A percentile compares a stretch with the other conserved stretches of the same genome.
These are phyloP conservation scores for Colletotrichum coccodes DNA, from an alignment of 2,329 filamentous ascomycete species.

Conservation along the genomic window DNA sequence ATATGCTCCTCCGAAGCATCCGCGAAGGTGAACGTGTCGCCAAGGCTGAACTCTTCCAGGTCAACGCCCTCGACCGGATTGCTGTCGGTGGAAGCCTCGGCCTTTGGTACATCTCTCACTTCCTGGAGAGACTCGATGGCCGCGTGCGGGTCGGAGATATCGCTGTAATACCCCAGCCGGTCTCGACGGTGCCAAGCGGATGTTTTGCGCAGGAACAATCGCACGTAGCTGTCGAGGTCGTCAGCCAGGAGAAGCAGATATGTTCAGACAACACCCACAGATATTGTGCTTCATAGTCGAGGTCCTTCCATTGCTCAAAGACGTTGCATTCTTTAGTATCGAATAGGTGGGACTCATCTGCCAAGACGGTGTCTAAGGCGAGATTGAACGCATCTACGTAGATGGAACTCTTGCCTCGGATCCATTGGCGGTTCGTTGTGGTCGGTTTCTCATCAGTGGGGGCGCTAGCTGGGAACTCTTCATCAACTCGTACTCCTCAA, in stretches of 20 bases:
- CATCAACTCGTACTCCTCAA: conserved; percentile 81
- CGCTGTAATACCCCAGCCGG: conserved; percentile 81
- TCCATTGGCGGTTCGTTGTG: conserved; percentile 61
- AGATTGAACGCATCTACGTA: conserved; percentile 98
- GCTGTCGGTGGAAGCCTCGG: conserved; percentile 30
- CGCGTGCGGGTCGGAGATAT: conserved; percentile 78
- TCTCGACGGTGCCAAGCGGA: conserved; percentile 89
- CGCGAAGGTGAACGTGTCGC: conserved; percentile 77
- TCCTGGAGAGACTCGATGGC: conserved; percentile 75
- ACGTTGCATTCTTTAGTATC: conserved; percentile 80
- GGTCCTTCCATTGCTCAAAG: conserved; percentile 77
- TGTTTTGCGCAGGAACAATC: conserved; percentile 91
- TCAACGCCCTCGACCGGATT: conserved; percentile 43
- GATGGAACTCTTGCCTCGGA: conserved; percentile 84
- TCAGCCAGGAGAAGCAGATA: not conserved
- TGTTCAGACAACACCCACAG: conserved; percentile 66
- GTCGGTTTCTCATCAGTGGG: conserved; percentile 47
- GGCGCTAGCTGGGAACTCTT: conserved; percentile 61
- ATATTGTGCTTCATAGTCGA: conserved; percentile 90
- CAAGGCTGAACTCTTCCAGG: conserved; percentile 58
- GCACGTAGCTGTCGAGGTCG: conserved; percentile 76
- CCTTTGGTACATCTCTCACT: conserved; percentile 62
- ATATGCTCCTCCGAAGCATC: conserved; percentile 81
- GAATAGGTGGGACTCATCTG: conserved; percentile 90
- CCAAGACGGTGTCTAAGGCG: conserved; percentile 86